Base-by-base conservation (phyloP, 305 asterid genomes). In the Fraxinus angustifolia region DNA sequence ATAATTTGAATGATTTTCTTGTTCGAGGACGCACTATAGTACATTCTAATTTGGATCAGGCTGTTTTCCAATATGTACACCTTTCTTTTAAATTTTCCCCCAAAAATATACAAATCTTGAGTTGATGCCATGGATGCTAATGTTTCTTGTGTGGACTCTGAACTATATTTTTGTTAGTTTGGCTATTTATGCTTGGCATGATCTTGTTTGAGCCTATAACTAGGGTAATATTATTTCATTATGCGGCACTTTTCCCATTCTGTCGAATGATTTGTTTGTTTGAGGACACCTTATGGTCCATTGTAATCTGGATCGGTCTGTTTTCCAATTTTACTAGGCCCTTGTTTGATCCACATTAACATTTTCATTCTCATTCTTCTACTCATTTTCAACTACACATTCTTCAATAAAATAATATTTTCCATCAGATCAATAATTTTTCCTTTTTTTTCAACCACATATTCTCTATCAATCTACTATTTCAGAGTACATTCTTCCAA, bases 41-140 rank as follows among this genome's bases (percentile, higher is more conserved):
- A 68, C 42, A 75, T 50, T 78, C n/a, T 56, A 68, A 21, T 78
- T 71, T 36, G 6, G 17, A 50, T 26, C 78, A 68, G 53, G 19
- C 78, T 35, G 36, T 31, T 68, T 81, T 81, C 38, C n/a, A 74
- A 3, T 82, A 38, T 38, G 48, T 45, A 45, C n/a, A 45, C 53
- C 26, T 23, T 23, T 23, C 6, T 11, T 11, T 60, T 58, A 45
- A 53, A 56, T 58, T 56, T 28, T 16, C 31, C 45, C 60, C 68
- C 65, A 53, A 21, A 4, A 4, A 50, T 50, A 11, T 35, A 19
- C 78, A 2, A 31, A 28, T 33, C 73, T 65, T 23, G n/a, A 28
- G 73, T 65, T 65, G 73, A 65, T 65, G 73, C 35, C 72, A 26
- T 65, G 73, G 34, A 65, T 23, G 34, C 34, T 4, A 26, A 65